Percentiles rank a stretch among this genome's conserved stretches.
Conservation (phyloP, 345 rosid genomes). For the Pugionium cornutum region DNA sequence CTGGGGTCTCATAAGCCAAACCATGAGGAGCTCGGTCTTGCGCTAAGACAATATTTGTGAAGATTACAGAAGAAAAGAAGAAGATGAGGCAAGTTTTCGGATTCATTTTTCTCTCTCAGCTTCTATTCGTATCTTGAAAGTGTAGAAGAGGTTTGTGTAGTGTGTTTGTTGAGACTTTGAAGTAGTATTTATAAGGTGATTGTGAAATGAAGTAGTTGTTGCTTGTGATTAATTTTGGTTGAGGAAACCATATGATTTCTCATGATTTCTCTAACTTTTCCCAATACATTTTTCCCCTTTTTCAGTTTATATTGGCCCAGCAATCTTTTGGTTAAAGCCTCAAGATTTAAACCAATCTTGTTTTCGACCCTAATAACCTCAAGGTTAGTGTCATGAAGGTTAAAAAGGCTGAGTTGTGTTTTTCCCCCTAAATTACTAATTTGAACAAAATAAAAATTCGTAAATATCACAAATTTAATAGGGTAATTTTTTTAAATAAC, state of each 20-base stretch:
- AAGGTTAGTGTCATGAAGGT: too few relatives aligned
- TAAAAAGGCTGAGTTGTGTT: too few relatives aligned
- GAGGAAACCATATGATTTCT: constrained; percentile 54
- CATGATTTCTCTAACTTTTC: constrained; percentile 29
- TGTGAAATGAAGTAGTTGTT: constrained; percentile 43
- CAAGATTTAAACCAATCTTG: too few relatives aligned
- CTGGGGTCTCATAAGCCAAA: constrained; percentile 58
- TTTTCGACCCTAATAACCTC: too few relatives aligned
- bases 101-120: constrained; percentile 40
- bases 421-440: too few relatives aligned
- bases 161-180: constrained; percentile 35
- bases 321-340: too few relatives aligned
- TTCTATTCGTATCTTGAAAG: not conserved
- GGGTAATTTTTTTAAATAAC: too few relatives aligned
- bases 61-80: constrained; percentile 40
- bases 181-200: constrained; percentile 52
- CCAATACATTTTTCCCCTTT: too few relatives aligned
- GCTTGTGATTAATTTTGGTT: constrained; percentile 52
- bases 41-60: constrained; percentile 36
- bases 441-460: too few relatives aligned
- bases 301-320: not conserved
- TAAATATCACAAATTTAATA: too few relatives aligned
- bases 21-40: constrained; percentile 95
- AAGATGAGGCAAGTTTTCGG: constrained; percentile 44
- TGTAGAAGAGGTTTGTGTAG: constrained; percentile 14